Base-by-base conservation (phyloP, 495 filamentous ascomycete species). In the Podospora anserina region DNA sequence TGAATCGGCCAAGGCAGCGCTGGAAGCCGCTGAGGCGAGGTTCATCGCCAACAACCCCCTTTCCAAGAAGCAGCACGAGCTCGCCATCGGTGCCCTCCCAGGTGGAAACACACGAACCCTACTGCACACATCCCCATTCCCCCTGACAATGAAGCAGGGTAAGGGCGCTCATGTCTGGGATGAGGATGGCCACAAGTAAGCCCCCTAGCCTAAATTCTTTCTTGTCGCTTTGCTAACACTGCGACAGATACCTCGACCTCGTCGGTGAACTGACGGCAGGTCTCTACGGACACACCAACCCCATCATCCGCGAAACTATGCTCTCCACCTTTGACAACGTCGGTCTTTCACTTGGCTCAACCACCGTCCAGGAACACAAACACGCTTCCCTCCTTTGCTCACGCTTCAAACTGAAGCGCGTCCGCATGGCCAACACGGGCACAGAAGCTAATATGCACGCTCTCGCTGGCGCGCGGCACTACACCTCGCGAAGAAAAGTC, bases 81-180 rank as follows among this genome's bases (percentile, higher is more conserved):
- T 75, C 39, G 83, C 84, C 20, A 66, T 74, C 23, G 39, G 77
- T 39, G 71, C 76, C 55, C 75, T 88, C 4, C 88, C 88, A 0
- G 87, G 88, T 18, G 88, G 88, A 55, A 90, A 89, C 71, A 90
- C 88, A 15, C 78, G 88, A 19, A 85, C 83, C 2, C 76, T 88
- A 2, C 78, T 90, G 0, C 81, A 88, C 74, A 80, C 79, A n/a
- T 73, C 72, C 3, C 87, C 88, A 0, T 90, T 88, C 66, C 87
- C 87, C 0, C 66, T 89, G 18, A 76, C 75, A 70, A 78, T 84
- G 75, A 74, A 70, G 63, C 79, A 65, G 27, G 83, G 80, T 30
- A 69, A 77, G 66, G 81, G 66, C 2, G 76, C 75, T 63, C 77
- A 69, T 26, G 69, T 85, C 34, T 78, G 69, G 66, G 83, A 78